Conservation (phyloP, 176 grass and related monocot species). For the Zea luxurians region DNA sequence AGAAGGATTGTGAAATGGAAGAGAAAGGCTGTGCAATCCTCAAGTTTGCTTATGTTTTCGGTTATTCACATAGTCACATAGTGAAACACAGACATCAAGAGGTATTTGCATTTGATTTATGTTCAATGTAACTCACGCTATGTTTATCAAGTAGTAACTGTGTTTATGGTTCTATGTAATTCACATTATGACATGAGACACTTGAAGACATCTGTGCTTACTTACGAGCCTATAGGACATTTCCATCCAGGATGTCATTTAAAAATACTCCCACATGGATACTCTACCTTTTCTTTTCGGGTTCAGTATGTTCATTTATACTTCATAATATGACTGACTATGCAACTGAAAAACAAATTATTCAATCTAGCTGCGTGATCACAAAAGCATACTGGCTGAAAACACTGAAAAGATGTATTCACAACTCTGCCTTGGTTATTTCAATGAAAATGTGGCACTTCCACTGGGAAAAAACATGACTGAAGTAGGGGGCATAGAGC, state of each 20-base stretch:
- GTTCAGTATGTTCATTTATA: not conserved
- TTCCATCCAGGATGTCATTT: not conserved
- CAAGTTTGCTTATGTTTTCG: not conserved
- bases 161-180: not conserved
- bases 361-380: not conserved
- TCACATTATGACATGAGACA: not conserved
- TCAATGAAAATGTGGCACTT: conserved; percentile 12
- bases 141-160: not conserved
- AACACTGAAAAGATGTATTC: not conserved
- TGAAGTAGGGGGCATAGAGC: not conserved
- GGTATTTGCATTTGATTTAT: not conserved
- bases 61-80: not conserved
- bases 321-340: not conserved
- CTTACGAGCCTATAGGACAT: not conserved
- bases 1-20: not conserved
- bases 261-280: not conserved
- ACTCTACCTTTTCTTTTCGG: not conserved
- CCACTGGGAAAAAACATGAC: not conserved
- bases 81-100: not conserved
- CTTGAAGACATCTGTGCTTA: not conserved
- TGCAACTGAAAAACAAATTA: not conserved
- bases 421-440: not conserved
- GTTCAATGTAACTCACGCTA: not conserved
- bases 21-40: not conserved
- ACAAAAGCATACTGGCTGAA: not conserved